Evolutionary conservation across 75 land plant species (phyloP).

Genomic region (Pseudotsuga menziesii): DNA sequence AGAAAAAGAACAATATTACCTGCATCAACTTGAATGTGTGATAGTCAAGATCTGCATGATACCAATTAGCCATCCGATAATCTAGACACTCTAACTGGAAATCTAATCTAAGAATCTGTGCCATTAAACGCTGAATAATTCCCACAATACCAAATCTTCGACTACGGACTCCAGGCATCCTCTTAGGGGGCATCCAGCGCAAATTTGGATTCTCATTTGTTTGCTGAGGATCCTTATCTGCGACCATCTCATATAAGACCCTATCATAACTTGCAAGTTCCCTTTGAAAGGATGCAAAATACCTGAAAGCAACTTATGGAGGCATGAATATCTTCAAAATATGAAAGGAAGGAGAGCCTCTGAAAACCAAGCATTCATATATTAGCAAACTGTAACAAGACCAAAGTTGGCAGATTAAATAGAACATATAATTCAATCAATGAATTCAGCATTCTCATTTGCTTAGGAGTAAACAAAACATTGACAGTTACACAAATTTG

Average conservation of each 20-base stretch:
- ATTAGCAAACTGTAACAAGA: not conserved
- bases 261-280: conserved; percentile 75
- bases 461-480: not conserved
- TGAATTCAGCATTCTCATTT: not conserved
- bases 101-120: conserved; percentile 59
- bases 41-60: conserved; percentile 91
- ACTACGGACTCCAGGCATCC: conserved; percentile 50
- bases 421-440: not conserved
- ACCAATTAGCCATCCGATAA: conserved; percentile 84
- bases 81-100: conserved; percentile 96
- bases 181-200: conserved; percentile 45
- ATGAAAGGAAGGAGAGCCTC: no score
- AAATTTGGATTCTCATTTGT: conserved; percentile 37
- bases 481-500: not conserved
- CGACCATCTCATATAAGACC: conserved; percentile 97
- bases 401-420: not conserved
- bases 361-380: no score
- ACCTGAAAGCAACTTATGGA: conserved; percentile 40
- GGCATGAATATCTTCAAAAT: not conserved
- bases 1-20: conserved; percentile 42
- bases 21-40: conserved; percentile 78
- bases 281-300: conserved; percentile 67
- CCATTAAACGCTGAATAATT: conserved; percentile 72
- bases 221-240: conserved; percentile 74
- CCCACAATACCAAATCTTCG: conserved; percentile 67